A percentile compares a stretch with the other conserved stretches of the same genome.
Conservation (phyloP, 2,329 filamentous ascomycete species). For the Elsinoe fawcettii region DNA sequence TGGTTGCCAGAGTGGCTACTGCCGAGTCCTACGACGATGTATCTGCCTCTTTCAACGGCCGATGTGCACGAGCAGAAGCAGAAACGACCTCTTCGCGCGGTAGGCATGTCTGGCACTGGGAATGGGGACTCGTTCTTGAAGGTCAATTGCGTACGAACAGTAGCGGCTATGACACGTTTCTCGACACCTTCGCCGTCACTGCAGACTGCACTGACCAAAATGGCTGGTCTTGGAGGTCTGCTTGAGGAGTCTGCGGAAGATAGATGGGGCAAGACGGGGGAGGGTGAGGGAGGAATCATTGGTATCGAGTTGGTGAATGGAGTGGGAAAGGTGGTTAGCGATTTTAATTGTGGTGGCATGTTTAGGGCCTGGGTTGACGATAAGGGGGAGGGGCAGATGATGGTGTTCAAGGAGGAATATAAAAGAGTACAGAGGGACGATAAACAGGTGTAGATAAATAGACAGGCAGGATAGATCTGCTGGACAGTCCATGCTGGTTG, state of each 20-base stretch:
- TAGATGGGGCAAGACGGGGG: slow-evolving; percentile 64
- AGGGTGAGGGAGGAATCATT: slow-evolving; percentile 80
- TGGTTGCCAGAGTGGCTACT: slow-evolving; percentile 44
- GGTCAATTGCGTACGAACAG: slow-evolving; percentile 60
- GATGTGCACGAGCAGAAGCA: background rate
- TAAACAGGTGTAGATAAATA: background rate
- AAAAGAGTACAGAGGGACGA: background rate
- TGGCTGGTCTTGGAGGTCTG: slow-evolving; percentile 65
- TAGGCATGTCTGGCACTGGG: slow-evolving; percentile 41
- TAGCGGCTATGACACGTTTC: slow-evolving; percentile 65
- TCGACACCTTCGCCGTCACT: slow-evolving; percentile 40
- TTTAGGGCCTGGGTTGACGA: slow-evolving; percentile 70
- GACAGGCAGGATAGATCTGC: background rate
- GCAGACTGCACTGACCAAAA: slow-evolving; percentile 51
- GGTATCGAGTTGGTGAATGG: slow-evolving; percentile 57
- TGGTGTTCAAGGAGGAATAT: slow-evolving; percentile 47
- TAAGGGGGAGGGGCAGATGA: slow-evolving; percentile 49
- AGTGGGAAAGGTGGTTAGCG: slow-evolving; percentile 56
- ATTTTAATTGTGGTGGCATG: slow-evolving; percentile 84
- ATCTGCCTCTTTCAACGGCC: slow-evolving; percentile 22
- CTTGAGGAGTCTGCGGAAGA: slow-evolving; percentile 66
- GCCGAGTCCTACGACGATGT: slow-evolving; percentile 26
- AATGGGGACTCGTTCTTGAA: slow-evolving; percentile 86
- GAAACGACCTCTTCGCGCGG: slow-evolving; percentile 18
- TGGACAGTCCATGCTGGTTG: background rate